Base-by-base conservation (phyloP, 768 basidiomycete species). In the Boletus reticuloceps region DNA sequence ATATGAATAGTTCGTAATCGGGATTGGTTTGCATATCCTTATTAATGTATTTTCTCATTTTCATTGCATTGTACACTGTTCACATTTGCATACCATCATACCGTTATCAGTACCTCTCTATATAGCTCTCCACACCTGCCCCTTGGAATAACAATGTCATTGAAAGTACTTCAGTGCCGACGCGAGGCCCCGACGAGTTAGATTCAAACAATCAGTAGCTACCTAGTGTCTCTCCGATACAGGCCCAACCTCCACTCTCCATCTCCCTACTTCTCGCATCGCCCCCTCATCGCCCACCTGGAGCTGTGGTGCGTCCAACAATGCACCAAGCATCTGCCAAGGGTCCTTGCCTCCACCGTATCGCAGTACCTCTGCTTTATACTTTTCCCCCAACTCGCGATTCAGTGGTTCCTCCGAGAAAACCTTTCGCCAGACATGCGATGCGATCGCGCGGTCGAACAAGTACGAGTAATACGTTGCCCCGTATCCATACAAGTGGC, bases 391-490 rank as follows among this genome's bases (percentile, higher is more conserved):
- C 3, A 81, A 77, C 36, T 80, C 81, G 16, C 96, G 75, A 51
- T 79, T 77, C 16, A 98, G 70, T 0, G 92, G 90, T 42, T 89
- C 78, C 0, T 61, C 56, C 10, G 77, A 74, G 64, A 98, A 98
- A 0, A 96, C 74, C 11, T 83, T 80, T 11, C 75, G 70, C 89
- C 92, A 99, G 0, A 98, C 87, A n/a, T 89, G 82, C 7, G 90
- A 90, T 0, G 97, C 96, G 55, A 99, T 97, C 5, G 94, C 94
- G 6, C 95, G 85, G 61, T 98, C 97, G 61, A 99, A 95, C 13
- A 98, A 79, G 67, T 99, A 99, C 4, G 94, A 94, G 64, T 99
- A 99, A 69, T 99, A 99, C 0, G 94, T 97, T 14, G 96, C 94
- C 6, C 96, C 95, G 63, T 99, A 99, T 3, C 95, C 94, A 65